Conservation (phyloP, 306 rosid genomes). For the Fragaria ananassa region DNA sequence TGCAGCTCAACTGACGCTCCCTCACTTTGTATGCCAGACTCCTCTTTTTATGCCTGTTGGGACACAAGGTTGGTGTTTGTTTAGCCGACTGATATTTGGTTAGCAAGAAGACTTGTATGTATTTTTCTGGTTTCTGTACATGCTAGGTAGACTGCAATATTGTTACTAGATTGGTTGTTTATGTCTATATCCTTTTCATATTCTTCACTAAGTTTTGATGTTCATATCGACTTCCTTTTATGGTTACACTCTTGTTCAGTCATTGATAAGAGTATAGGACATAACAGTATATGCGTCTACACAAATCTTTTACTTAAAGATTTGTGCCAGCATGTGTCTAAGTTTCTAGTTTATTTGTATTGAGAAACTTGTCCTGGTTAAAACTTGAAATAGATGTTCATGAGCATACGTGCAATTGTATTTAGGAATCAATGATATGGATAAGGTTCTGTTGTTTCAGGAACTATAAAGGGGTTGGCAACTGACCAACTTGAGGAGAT, state of each 20-base stretch:
- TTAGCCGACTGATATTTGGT: neutral
- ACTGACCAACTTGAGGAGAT: constrained; percentile 82
- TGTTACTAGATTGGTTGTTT: neutral
- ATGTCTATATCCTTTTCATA: neutral
- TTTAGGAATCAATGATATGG: constrained; percentile 4
- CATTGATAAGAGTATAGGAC: neutral
- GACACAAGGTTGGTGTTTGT: constrained; percentile 70
- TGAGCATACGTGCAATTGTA: neutral
- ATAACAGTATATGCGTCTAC: no score
- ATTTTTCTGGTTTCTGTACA: neutral
- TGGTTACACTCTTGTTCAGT: neutral
- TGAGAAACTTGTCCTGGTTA: neutral
- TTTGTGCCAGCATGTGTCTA: neutral
- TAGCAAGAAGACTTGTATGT: neutral
- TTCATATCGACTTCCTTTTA: neutral
- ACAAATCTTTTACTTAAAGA: neutral
- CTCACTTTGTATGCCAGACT: constrained; percentile 74
- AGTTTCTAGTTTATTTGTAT: neutral
- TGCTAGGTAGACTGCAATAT: neutral
- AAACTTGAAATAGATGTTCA: neutral
- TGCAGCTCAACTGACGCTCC: constrained; percentile 76
- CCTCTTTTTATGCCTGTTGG: constrained; percentile 99
- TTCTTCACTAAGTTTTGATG: neutral
- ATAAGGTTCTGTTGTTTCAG: constrained; percentile 40
- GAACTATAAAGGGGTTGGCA: constrained; percentile 84